Evolutionary conservation across 768 basidiomycete species (phyloP).

Genomic region (Mycena haematopus): DNA sequence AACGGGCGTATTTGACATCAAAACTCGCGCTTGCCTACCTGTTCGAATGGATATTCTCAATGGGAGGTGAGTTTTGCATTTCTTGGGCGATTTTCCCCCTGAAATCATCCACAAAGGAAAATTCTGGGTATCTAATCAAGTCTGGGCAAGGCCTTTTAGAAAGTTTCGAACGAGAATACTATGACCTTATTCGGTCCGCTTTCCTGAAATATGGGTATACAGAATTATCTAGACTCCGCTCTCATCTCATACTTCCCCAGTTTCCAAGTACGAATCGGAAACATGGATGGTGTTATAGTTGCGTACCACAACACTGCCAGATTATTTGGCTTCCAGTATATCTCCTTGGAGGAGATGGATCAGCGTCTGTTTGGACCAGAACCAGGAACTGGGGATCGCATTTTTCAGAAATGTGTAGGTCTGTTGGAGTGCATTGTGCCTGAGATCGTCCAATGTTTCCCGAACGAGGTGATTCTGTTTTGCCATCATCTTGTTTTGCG

Average conservation of each 20-base stretch:
- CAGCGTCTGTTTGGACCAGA: conserved; percentile 69
- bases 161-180: conserved; percentile 94
- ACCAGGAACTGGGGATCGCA: conserved; percentile 64
- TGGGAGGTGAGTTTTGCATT: conserved; percentile 52
- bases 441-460: conserved; percentile 65
- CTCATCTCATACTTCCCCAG: conserved; percentile 43
- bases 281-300: conserved; percentile 94
- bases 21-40: conserved; percentile 87
- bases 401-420: conserved; percentile 77
- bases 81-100: neutral
- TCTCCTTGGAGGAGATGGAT: conserved; percentile 90
- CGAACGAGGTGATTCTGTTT: conserved; percentile 61
- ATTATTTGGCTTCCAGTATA: conserved; percentile 94
- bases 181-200: conserved; percentile 91
- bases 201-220: conserved; percentile 90
- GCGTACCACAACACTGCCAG: conserved; percentile 87
- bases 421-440: conserved; percentile 72
- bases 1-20: conserved; percentile 93
- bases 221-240: neutral
- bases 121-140: conserved; percentile 79
- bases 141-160: conserved; percentile 65
- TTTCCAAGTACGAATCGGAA: conserved; percentile 94
- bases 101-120: conserved; percentile 56
- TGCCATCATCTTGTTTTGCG: conserved; percentile 11
- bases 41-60: conserved; percentile 89